Evolutionary conservation across 2,329 filamentous ascomycete species (phyloP).

Genomic region (Cadophora malorum): DNA sequence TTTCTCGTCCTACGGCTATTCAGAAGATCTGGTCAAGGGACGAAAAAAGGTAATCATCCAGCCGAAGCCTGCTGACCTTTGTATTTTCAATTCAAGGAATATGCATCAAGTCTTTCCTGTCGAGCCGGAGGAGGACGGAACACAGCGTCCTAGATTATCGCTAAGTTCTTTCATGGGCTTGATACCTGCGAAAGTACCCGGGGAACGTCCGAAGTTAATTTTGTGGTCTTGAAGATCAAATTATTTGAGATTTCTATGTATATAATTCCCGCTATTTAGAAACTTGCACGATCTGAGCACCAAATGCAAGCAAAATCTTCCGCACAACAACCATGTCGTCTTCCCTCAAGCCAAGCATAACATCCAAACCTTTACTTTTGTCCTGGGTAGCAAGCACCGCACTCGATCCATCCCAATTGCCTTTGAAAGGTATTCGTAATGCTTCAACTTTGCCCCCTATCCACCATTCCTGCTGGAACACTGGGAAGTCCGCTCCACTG

Average conservation of each 20-base stretch:
- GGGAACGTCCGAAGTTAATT: constrained; percentile 11
- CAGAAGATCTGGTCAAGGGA: constrained; percentile 6
- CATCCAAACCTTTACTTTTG: neutral
- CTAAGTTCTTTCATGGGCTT: constrained; percentile 16
- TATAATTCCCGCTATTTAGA: neutral
- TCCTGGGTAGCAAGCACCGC: neutral
- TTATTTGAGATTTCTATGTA: neutral
- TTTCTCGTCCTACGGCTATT: constrained; percentile 6
- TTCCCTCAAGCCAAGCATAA: constrained; percentile 1
- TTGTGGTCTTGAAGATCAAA: constrained; percentile 9
- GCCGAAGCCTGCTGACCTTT: constrained; percentile 11
- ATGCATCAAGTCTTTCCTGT: constrained; percentile 15
- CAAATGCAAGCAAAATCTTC: constrained; percentile 8
- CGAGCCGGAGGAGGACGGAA: constrained; percentile 8
- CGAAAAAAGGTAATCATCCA: constrained; percentile 15
- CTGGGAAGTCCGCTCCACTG: constrained; percentile 6
- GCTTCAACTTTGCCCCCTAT: neutral
- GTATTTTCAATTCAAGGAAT: constrained; percentile 5
- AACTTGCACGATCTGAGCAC: neutral
- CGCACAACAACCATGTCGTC: constrained; percentile 11
- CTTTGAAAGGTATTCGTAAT: constrained; percentile 4
- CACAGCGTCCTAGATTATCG: constrained; percentile 8
- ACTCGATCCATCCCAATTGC: neutral
- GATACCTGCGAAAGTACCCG: constrained; percentile 1
- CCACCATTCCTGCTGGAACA: constrained; percentile 12